Evolutionary conservation across 2,329 filamentous ascomycete genomes (phyloP), one percentile per base, ranked within the genome.

Genomic region (Fusarium mangiferae): DNA sequence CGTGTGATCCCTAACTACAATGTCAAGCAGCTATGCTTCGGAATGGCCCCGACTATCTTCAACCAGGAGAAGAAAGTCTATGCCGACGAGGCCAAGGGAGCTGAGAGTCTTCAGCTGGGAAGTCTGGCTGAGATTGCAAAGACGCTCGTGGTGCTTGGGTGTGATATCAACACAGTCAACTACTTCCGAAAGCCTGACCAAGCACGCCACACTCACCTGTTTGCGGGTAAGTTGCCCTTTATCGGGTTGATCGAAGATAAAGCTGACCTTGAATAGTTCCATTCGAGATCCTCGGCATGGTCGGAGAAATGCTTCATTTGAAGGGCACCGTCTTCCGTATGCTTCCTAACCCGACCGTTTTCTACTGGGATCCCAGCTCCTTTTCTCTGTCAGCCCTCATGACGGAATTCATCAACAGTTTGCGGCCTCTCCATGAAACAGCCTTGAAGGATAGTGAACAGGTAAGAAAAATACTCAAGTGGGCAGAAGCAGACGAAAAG

Each of bases 1-100:
- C 75, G 84, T 4, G 72, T 84, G 1, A 80, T 85, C 4, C 84
- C 84, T 1, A 77, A 72, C 17, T 69, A 81, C 13, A 75, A 75
- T 3, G 77, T 86, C 36, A 85, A 85, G 65, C 77, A 82, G 51
- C 66, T 84, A 2, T 81, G 81, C 41, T 85, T 86, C 62, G 84
- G 84, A 1, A 80, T 79, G 15, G 83, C 82, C 0, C 81, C 82
- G 0, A 85, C 83, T 1, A 82, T 85, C 4, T 85, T 83, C 48
- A 55, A 73, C 30, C 65, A 63, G 11, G 68, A 75, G 22, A 68
- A 70, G 1, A 75, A 79, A 30, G 75, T 76, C 11, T 76, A 76
- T 39, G 73, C 74, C 0, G 74, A 75, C 10, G 74, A 75, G 46
- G 63, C 74, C 13, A 75, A 75, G 35, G 74, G 68, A 1, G 45